phyloP scores from a whole-genome alignment of 73 alveolate genomes.

The Loxodes magnus region DNA sequence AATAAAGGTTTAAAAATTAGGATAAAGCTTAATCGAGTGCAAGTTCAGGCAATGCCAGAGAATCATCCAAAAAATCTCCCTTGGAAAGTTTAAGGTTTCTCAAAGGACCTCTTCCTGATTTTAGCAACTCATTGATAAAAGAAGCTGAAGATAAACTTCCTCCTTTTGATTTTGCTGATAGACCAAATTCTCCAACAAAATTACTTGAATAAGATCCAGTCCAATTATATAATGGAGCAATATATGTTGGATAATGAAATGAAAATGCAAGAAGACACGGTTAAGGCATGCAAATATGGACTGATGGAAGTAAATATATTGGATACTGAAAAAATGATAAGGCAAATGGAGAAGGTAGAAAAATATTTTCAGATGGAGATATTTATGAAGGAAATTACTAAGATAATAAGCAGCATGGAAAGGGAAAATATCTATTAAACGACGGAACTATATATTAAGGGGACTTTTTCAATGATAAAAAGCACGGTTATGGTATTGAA shows the following conservation, averaged over 20 bases:
- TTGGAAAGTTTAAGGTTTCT: no score
- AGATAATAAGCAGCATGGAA: constrained; percentile 42
- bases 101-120: no score
- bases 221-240: no score
- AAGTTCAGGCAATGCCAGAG: no score
- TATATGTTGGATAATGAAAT: constrained; percentile 20
- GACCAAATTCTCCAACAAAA: no score
- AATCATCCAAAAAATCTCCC: no score
- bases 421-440: constrained; percentile 33
- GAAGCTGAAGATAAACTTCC: no score
- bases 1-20: no score
- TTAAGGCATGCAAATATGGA: constrained; percentile 10
- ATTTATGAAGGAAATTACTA: constrained; percentile 42
- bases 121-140: no score
- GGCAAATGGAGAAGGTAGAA: neutral
- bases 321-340: neutral
- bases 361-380: neutral
- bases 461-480: constrained; percentile 13
- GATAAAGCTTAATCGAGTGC: no score
- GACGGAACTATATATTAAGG: constrained; percentile 48
- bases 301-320: constrained; percentile 5
- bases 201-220: no score
- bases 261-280: constrained; percentile 10
- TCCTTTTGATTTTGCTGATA: no score
- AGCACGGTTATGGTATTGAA: constrained; percentile 42